A percentile compares a stretch with the other conserved stretches of the same genome.
Conservation (phyloP, 305 asterid species). For the Fraxinus velutina region DNA sequence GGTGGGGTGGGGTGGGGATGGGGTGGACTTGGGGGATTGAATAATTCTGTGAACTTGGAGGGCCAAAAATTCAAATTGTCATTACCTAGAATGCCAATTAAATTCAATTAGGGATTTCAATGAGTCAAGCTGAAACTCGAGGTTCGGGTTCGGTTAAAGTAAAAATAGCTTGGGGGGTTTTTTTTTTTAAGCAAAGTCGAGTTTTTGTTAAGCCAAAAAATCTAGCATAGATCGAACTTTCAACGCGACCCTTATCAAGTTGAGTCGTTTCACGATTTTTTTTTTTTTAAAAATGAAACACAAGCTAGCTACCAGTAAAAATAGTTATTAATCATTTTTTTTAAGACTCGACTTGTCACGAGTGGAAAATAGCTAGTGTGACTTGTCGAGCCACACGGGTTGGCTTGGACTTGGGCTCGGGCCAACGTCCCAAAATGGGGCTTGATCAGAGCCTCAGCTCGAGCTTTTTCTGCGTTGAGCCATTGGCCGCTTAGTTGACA, state of each 20-base stretch:
- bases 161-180: too few species aligned
- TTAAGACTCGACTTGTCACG: background rate
- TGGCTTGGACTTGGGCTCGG: too few species aligned
- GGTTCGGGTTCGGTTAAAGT: background rate
- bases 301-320: background rate
- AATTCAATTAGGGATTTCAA: background rate
- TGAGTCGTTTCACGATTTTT: background rate
- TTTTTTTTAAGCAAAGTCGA: too few species aligned
- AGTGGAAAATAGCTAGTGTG: background rate
- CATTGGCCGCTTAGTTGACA: background rate
- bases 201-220: background rate
- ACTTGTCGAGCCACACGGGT: too few species aligned
- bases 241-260: background rate
- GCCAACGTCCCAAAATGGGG: background rate
- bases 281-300: too few species aligned
- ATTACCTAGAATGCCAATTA: background rate
- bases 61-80: background rate
- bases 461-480: background rate
- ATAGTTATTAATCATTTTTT: background rate
- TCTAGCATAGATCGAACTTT: background rate
- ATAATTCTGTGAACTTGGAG: background rate
- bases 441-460: background rate
- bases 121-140: background rate
- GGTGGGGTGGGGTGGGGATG: background rate
- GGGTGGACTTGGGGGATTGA: background rate